Percentiles rank a stretch among this genome's conserved stretches.
Conservation (phyloP, 495 filamentous ascomycete genomes). For the Xylaria sp. region DNA sequence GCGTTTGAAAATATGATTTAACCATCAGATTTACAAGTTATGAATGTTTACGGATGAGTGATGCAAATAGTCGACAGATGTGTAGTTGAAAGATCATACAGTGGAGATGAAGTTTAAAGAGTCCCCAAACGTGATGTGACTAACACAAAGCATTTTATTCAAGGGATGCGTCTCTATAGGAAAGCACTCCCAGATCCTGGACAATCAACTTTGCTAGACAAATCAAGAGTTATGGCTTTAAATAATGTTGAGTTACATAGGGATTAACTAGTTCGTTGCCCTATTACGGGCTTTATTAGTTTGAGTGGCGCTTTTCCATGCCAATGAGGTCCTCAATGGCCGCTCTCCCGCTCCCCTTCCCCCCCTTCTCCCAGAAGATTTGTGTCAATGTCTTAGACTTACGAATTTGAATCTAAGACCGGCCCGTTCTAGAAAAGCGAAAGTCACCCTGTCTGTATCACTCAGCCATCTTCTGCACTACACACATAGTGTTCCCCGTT, state of each 20-base stretch:
- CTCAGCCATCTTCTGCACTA: not conserved
- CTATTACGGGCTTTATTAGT: not conserved
- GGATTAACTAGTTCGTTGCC: not conserved
- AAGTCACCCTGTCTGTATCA: not conserved
- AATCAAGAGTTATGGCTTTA: not conserved
- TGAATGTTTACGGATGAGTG: too few species aligned
- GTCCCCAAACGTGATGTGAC: not conserved
- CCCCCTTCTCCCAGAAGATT: not conserved
- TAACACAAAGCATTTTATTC: not conserved
- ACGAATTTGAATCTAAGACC: not conserved
- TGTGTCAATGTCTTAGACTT: not conserved
- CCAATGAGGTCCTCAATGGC: not conserved
- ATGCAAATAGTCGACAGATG: too few species aligned
- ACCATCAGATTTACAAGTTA: not conserved
- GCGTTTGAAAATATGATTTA: not conserved
- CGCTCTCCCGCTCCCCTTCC: not conserved
- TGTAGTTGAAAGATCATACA: not conserved
- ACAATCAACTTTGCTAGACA: not conserved
- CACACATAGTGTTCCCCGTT: not conserved
- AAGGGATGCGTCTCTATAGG: not conserved
- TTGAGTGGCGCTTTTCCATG: not conserved
- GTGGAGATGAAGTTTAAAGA: not conserved
- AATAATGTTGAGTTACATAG: not conserved
- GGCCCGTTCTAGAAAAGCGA: not conserved
- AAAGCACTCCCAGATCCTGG: not conserved